Conservation (phyloP, 2,329 filamentous ascomycete species). For the Talaromyces sp. region DNA sequence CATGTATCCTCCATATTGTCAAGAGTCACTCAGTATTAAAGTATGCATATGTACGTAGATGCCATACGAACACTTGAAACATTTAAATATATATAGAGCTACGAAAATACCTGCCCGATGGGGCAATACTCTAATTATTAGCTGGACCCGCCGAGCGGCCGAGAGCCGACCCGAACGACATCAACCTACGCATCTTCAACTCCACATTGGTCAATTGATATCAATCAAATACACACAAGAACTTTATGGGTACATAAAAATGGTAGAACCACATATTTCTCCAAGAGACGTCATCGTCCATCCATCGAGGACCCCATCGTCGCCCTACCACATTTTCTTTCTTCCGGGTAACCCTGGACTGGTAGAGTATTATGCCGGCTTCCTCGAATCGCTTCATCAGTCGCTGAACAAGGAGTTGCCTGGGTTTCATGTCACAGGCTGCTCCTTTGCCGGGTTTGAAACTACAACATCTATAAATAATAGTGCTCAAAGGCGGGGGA, state of each 20-base stretch:
- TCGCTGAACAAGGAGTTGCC: neutral
- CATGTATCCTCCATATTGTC: too few species aligned
- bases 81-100: too few species aligned
- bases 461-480: neutral
- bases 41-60: too few species aligned
- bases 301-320: neutral
- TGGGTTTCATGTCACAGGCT: slow-evolving; percentile 6
- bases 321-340: slow-evolving; percentile 12
- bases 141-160: neutral
- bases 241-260: neutral
- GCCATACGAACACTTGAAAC: too few species aligned
- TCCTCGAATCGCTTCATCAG: slow-evolving; percentile 1
- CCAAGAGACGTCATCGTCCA: slow-evolving; percentile 1
- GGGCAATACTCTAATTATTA: too few species aligned
- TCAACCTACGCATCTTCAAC: too few species aligned
- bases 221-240: neutral
- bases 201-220: neutral
- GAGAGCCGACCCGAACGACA: too few species aligned
- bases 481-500: neutral
- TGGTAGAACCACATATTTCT: neutral
- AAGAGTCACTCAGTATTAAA: too few species aligned
- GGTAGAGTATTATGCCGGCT: slow-evolving; percentile 10
- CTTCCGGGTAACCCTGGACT: slow-evolving; percentile 13
- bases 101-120: too few species aligned
- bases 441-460: slow-evolving; percentile 9